Evolutionary conservation across 176 grass and related monocot species (phyloP).

Genomic region (Thalia dealbata): DNA sequence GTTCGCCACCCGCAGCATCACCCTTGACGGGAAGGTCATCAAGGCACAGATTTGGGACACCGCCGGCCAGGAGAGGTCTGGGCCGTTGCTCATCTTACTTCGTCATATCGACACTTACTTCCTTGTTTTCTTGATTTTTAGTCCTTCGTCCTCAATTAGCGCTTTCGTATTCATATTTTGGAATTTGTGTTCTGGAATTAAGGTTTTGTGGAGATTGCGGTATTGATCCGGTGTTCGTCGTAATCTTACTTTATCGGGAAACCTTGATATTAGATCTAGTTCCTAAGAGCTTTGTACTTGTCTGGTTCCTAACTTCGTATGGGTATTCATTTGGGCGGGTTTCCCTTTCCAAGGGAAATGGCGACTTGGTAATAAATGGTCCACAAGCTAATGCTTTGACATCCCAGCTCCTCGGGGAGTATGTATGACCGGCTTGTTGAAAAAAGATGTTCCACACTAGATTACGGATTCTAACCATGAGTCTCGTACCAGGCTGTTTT

Average conservation of each 20-base stretch:
- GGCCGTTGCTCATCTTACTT: neutral
- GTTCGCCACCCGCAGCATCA: constrained; percentile 68
- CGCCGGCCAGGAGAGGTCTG: constrained; percentile 28
- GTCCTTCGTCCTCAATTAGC: neutral
- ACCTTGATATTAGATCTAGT: neutral
- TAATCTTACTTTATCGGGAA: neutral
- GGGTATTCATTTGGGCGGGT: neutral
- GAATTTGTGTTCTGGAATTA: neutral
- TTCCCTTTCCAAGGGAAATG: neutral
- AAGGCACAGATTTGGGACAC: constrained; percentile 49
- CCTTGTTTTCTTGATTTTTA: neutral
- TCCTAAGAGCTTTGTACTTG: neutral
- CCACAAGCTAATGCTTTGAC: neutral
- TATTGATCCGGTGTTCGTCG: neutral
- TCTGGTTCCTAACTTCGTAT: neutral
- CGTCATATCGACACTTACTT: neutral
- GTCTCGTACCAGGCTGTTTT: no score
- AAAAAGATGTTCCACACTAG: no score
- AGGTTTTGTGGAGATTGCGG: neutral
- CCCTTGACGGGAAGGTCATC: constrained; percentile 31
- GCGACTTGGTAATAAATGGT: neutral
- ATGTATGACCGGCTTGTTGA: no score
- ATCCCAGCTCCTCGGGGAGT: no score
- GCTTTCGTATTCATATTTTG: neutral
- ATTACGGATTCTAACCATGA: no score